Conservation (phyloP, 768 basidiomycete genomes). For the Asterophora lycoperdoides region DNA sequence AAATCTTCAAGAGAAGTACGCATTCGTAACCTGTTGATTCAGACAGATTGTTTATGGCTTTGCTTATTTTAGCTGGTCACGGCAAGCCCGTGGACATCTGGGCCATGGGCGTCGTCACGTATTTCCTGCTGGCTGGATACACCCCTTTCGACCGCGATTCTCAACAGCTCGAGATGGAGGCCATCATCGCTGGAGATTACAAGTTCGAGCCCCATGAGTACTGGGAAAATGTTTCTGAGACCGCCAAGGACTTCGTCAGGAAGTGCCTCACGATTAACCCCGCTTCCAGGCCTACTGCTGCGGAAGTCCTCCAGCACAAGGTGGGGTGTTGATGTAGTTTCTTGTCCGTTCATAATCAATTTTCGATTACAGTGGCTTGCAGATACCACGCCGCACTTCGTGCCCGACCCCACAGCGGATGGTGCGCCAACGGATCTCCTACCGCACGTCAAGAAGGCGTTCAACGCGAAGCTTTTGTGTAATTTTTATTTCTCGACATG, state of each 20-base stretch:
- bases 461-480: conserved; percentile 88
- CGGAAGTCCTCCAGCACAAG: conserved; percentile 66
- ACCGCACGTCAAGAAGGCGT: conserved; percentile 84
- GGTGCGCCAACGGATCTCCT: conserved; percentile 71
- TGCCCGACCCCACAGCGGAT: conserved; percentile 51
- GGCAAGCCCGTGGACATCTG: conserved; percentile 93
- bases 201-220: conserved; percentile 78
- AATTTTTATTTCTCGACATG: conserved; percentile 5
- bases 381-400: conserved; percentile 63
- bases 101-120: conserved; percentile 99
- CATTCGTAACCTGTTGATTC: not conserved
- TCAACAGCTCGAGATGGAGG: conserved; percentile 88
- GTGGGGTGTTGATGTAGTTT: conserved; percentile 19
- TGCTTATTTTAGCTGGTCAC: conserved; percentile 63
- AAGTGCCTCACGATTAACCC: conserved; percentile 87
- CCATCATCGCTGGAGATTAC: conserved; percentile 91
- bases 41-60: not conserved
- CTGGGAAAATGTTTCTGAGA: conserved; percentile 79
- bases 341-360: not conserved
- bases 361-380: conserved; percentile 60
- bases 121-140: conserved; percentile 89
- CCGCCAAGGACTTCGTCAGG: conserved; percentile 80
- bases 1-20: conserved; percentile 87
- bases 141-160: conserved; percentile 96
- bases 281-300: conserved; percentile 70